Conservation (phyloP, 2,329 filamentous ascomycete species). For the Furcasterigmium sp. region DNA sequence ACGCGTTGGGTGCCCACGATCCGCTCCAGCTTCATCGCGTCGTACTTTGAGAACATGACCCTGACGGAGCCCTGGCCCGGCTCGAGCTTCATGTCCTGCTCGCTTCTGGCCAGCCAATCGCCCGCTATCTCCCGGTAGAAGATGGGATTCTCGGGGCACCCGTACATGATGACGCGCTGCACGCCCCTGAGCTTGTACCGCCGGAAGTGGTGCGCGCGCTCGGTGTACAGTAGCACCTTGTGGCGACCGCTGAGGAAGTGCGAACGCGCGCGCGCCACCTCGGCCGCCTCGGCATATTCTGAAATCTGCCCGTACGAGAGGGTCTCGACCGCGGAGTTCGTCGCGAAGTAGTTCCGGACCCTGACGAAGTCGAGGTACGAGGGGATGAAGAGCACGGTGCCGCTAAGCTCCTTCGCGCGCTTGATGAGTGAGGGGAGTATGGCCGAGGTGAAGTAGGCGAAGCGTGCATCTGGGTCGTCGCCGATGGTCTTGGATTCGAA, state of each 20-base stretch:
- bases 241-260: slow-evolving; percentile 84
- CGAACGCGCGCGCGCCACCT: slow-evolving; percentile 77
- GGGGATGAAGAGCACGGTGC: slow-evolving; percentile 84
- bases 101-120: slow-evolving; percentile 57
- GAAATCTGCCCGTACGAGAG: slow-evolving; percentile 76
- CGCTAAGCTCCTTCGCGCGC: slow-evolving; percentile 56
- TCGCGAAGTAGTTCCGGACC: slow-evolving; percentile 86
- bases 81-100: slow-evolving; percentile 48
- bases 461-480: slow-evolving; percentile 79
- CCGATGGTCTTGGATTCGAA: slow-evolving; percentile 68
- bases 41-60: slow-evolving; percentile 80
- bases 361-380: slow-evolving; percentile 94
- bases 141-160: slow-evolving; percentile 78
- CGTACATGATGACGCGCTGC: slow-evolving; percentile 81
- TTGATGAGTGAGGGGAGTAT: slow-evolving; percentile 72
- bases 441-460: slow-evolving; percentile 83
- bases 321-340: slow-evolving; percentile 48
- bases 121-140: slow-evolving; percentile 76
- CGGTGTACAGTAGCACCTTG: slow-evolving; percentile 81
- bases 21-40: slow-evolving; percentile 82
- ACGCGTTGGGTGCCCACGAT: slow-evolving; percentile 78
- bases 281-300: slow-evolving; percentile 77
- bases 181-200: slow-evolving; percentile 81
- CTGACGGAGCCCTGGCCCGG: slow-evolving; percentile 55
- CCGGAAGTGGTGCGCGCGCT: slow-evolving; percentile 94